These are phyloP conservation scores for Candida loeiensis DNA, from an alignment of 805 yeast genomes.

Conservation along the genomic window DNA sequence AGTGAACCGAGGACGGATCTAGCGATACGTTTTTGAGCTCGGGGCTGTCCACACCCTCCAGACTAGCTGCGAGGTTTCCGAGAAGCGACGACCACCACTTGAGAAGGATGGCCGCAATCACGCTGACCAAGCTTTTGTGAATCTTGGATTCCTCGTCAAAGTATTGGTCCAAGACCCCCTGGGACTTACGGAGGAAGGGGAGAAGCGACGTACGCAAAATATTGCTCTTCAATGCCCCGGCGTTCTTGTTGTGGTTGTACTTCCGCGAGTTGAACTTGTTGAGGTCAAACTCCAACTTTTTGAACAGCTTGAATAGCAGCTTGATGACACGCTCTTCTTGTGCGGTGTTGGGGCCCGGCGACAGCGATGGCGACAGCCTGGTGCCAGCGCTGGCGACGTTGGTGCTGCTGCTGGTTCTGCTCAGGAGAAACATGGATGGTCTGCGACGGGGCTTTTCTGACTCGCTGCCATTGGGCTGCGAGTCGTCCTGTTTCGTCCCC, in stretches of 20 bases:
- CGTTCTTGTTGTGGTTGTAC: slow-evolving; percentile 15
- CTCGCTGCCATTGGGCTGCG: background rate
- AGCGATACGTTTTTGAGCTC: background rate
- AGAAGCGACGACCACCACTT: slow-evolving; percentile 57
- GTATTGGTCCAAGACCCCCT: slow-evolving; percentile 19
- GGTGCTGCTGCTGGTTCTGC: background rate
- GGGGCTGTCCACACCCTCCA: background rate
- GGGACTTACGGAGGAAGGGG: slow-evolving; percentile 38
- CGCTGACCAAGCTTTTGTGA: slow-evolving; percentile 31
- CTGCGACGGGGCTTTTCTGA: background rate
- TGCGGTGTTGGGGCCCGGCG: slow-evolving; percentile 7
- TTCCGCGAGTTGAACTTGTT: slow-evolving; percentile 41
- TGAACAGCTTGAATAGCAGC: slow-evolving; percentile 28
- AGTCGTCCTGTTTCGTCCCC: background rate
- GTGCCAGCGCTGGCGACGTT: background rate
- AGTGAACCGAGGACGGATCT: slow-evolving; percentile 8
- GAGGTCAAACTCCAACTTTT: slow-evolving; percentile 42
- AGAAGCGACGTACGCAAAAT: slow-evolving; percentile 45
- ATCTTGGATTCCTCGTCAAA: slow-evolving; percentile 21
- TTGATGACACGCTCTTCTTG: slow-evolving; percentile 19
- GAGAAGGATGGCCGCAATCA: slow-evolving; percentile 31
- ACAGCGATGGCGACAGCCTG: background rate
- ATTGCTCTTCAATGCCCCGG: slow-evolving; percentile 41
- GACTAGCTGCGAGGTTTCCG: slow-evolving; percentile 9
- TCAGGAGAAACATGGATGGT: slow-evolving; percentile 3